Conservation (phyloP, 345 rosid species). For the Hibiscus syriacus region DNA sequence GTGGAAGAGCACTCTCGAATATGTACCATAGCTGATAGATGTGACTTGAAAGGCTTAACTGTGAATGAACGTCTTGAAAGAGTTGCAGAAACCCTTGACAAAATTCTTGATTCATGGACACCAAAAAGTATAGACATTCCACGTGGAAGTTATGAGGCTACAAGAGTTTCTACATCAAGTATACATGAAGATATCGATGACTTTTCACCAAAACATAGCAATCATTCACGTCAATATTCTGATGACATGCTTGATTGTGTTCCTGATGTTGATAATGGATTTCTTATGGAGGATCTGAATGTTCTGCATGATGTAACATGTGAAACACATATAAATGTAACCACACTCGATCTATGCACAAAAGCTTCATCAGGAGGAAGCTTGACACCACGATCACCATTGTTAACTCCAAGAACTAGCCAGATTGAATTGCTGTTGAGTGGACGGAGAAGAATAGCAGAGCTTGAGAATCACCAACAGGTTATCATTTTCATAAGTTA, state of each 20-base stretch:
- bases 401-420: constrained; percentile 60
- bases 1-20: constrained; percentile 95
- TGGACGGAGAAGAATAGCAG: constrained; percentile 64
- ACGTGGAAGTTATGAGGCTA: constrained; percentile 33
- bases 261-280: constrained; percentile 46
- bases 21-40: constrained; percentile 91
- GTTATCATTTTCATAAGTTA: constrained; percentile 24
- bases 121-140: constrained; percentile 59
- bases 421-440: constrained; percentile 76
- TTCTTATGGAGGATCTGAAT: constrained; percentile 43
- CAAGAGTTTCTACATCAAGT: constrained; percentile 29
- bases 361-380: constrained; percentile 64
- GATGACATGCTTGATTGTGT: constrained; percentile 53
- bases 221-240: constrained; percentile 37
- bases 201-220: constrained; percentile 29
- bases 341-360: constrained; percentile 33
- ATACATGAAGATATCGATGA: constrained; percentile 41
- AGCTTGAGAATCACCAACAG: constrained; percentile 81
- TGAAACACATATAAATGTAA: constrained; percentile 25
- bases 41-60: constrained; percentile 86
- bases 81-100: constrained; percentile 83
- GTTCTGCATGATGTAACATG: constrained; percentile 27
- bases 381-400: constrained; percentile 86
- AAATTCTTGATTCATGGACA: constrained; percentile 73
- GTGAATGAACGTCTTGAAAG: constrained; percentile 81